Percentiles rank a stretch among this genome's conserved stretches.
Evolutionary conservation across 192 early-diverging fungal species (phyloP).

Genomic region (Phycomyces nitens): DNA sequence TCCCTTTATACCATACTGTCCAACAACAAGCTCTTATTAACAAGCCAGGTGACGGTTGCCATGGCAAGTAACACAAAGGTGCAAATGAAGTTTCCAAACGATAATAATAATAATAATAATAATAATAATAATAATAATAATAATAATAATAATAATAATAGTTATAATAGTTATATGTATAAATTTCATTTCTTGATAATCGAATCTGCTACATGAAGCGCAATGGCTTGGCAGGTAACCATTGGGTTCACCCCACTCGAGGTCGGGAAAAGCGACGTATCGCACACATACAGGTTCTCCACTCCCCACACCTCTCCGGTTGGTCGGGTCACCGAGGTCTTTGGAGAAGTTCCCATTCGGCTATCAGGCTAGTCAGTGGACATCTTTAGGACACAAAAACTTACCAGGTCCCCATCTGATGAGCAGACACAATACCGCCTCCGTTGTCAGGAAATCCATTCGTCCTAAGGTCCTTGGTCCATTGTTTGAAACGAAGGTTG

Average conservation of each 20-base stretch:
- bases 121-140: no score
- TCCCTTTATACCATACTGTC: no score
- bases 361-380: conserved; percentile 22
- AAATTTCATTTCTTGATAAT: no score
- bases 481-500: conserved; percentile 29
- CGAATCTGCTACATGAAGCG: conserved; percentile 1
- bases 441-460: conserved; percentile 33
- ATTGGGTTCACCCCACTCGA: conserved; percentile 62
- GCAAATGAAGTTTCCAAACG: no score
- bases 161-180: no score
- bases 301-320: conserved; percentile 68
- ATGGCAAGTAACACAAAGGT: no score
- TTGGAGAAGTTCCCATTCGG: conserved; percentile 55
- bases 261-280: conserved; percentile 21
- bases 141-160: no score
- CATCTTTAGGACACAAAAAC: background rate
- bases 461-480: conserved; percentile 25
- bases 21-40: no score
- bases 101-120: no score
- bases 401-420: conserved; percentile 69
- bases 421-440: conserved; percentile 47
- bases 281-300: conserved; percentile 57
- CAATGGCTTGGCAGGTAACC: conserved; percentile 30
- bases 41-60: no score
- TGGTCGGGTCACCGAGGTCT: conserved; percentile 54